phyloP scores from a whole-genome alignment of 768 basidiomycete species.

The Dentipellis fragilis region DNA sequence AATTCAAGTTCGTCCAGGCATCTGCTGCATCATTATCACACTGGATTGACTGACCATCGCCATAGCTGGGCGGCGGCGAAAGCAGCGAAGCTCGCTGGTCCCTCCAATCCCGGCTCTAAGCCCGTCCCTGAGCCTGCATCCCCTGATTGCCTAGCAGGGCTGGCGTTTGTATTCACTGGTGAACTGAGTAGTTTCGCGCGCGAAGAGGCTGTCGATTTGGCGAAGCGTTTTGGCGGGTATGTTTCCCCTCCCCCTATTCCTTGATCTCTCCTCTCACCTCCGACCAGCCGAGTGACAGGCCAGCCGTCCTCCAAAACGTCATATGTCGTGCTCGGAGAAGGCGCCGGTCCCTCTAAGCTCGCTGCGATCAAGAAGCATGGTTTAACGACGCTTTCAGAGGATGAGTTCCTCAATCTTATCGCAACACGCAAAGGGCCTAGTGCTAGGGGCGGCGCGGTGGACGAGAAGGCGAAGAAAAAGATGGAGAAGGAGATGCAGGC shows the following conservation, averaged over 20 bases:
- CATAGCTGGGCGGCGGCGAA: conserved; percentile 40
- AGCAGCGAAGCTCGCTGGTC: conserved; percentile 54
- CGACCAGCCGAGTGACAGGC: conserved; percentile 64
- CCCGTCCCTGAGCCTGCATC: conserved; percentile 57
- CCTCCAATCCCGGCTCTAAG: conserved; percentile 47
- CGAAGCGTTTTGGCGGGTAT: conserved; percentile 88
- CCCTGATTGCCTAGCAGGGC: conserved; percentile 75
- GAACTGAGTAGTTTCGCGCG: conserved; percentile 81
- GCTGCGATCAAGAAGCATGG: conserved; percentile 74
- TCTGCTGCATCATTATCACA: neutral
- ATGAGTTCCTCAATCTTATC: conserved; percentile 79
- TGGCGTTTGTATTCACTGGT: conserved; percentile 93
- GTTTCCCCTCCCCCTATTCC: conserved; percentile 17
- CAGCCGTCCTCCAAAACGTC: conserved; percentile 87
- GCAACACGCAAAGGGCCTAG: conserved; percentile 51
- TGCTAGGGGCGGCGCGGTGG: conserved; percentile 29
- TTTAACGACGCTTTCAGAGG: conserved; percentile 72
- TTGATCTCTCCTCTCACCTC: neutral
- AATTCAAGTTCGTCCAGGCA: conserved; percentile 24
- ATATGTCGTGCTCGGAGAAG: conserved; percentile 80
- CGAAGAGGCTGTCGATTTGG: conserved; percentile 79
- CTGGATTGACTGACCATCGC: neutral
- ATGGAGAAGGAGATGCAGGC: conserved; percentile 71
- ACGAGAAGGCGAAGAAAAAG: conserved; percentile 77
- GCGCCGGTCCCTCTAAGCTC: conserved; percentile 87